These are phyloP conservation scores for Euryodendron excelsum DNA, from an alignment of 148 eudicot species.

Conservation along the genomic window DNA sequence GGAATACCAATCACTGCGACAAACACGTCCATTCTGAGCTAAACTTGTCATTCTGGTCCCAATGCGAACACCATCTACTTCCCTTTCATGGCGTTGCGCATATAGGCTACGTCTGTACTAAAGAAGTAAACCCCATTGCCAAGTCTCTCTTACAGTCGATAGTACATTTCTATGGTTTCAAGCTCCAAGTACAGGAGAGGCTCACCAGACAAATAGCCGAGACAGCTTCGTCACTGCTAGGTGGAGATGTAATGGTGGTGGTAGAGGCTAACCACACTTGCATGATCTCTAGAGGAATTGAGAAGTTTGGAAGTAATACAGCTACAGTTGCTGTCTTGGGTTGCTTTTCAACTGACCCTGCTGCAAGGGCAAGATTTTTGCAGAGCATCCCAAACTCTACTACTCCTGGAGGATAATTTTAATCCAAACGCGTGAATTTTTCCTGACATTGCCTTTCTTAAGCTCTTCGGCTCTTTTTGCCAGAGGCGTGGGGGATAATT, in stretches of 20 bases:
- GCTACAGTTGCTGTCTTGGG: slow-evolving; percentile 87
- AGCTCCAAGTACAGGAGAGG: slow-evolving; percentile 96
- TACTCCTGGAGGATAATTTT: background rate
- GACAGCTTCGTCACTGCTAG: slow-evolving; percentile 62
- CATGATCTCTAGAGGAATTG: slow-evolving; percentile 91
- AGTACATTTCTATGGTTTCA: slow-evolving; percentile 82
- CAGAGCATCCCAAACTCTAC: slow-evolving; percentile 50
- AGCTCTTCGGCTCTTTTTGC: background rate
- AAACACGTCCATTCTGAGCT: slow-evolving; percentile 44
- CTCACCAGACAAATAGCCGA: slow-evolving; percentile 89
- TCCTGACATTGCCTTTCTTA: background rate
- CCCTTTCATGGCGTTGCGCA: slow-evolving; percentile 95
- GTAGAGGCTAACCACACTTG: slow-evolving; percentile 94
- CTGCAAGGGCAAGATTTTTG: slow-evolving; percentile 62
- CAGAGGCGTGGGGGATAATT: background rate
- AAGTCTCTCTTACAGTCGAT: slow-evolving; percentile 64
- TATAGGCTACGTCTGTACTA: slow-evolving; percentile 53
- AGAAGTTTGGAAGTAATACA: slow-evolving; percentile 87
- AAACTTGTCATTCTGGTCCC: slow-evolving; percentile 79
- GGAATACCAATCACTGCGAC: slow-evolving; percentile 12
- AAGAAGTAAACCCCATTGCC: slow-evolving; percentile 32
- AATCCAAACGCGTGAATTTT: background rate
- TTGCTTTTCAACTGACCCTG: slow-evolving; percentile 66
- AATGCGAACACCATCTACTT: slow-evolving; percentile 92
- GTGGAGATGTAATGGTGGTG: slow-evolving; percentile 81